Evolutionary conservation across 148 eudicot genomes (phyloP), one percentile per base, ranked within the genome.

Genomic region (Dysphania ambrosioides): DNA sequence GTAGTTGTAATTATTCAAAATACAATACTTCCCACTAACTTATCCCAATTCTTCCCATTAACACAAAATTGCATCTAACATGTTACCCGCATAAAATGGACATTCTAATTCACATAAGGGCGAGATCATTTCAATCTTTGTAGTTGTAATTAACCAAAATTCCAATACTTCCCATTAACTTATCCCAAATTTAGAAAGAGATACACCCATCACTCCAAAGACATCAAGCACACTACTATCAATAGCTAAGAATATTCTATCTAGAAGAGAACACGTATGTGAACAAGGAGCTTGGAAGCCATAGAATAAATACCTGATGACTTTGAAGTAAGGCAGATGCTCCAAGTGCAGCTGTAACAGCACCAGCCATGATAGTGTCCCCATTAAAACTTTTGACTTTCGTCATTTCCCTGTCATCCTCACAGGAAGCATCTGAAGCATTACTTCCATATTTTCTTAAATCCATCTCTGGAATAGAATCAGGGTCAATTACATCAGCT

Each of bases 291-390:
- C 70, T 73, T 67, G 53, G 66, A 35, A 81, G 42, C 72, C 13
- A 67, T 36, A 53, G 27, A 26, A 41, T 0, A 38, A 61, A 63
- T 83, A 94, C 98, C 93, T 83, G 85, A 74, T 92, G 87, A 74
- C 79, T 81, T 72, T 75, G 80, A 55, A 92, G 70, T 38, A 95
- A 66, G 65, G 97, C 91, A 78, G 99, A 85, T 75, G 99, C 97
- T 29, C 99, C 99, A 51, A 95, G 75, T 67, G 99, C 94, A 80
- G 99, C 97, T 32, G 99, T 87, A 65, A 92, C 90, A 78, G 94
- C 97, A 80, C 97, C 94, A 79, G 81, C 90, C 92, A 95, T 81
- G 65, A 82, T 80, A 72, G 81, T 55, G 24, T 75, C 81, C 65
- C 76, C 79, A 44, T 57, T 65, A 44, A 87, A 53, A 76, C 56